Evolutionary conservation across 768 basidiomycete species (phyloP).

Genomic region (Scleroderma citrinum): DNA sequence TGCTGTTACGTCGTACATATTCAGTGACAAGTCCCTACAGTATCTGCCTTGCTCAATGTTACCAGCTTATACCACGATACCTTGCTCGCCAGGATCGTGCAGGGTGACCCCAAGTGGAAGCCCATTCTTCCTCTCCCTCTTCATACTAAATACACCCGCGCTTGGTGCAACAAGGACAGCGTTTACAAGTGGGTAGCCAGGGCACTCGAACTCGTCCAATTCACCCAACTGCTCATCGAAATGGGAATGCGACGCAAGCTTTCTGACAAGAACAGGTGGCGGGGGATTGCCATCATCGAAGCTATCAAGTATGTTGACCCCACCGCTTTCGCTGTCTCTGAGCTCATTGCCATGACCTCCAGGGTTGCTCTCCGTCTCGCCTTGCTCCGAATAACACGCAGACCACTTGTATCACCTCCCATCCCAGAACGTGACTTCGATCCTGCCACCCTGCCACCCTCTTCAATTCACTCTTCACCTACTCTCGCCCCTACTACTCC

Average conservation of each 20-base stretch:
- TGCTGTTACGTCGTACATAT: constrained; percentile 8
- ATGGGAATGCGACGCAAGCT: constrained; percentile 78
- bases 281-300: constrained; percentile 73
- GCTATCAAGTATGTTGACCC: constrained; percentile 65
- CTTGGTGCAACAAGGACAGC: constrained; percentile 67
- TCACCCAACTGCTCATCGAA: constrained; percentile 81
- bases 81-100: constrained; percentile 64
- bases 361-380: constrained; percentile 74
- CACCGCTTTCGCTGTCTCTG: neutral
- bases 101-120: constrained; percentile 60
- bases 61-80: constrained; percentile 95
- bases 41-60: constrained; percentile 81
- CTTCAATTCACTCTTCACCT: constrained; percentile 50
- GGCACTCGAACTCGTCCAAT: constrained; percentile 68
- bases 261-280: constrained; percentile 63
- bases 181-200: constrained; percentile 79
- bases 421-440: constrained; percentile 89
- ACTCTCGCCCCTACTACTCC: constrained; percentile 56
- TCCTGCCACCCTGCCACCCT: constrained; percentile 55
- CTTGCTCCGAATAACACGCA: constrained; percentile 66
- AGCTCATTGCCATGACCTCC: constrained; percentile 10
- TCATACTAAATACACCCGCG: constrained; percentile 87
- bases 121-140: constrained; percentile 70
- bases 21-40: constrained; percentile 36
- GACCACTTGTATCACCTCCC: constrained; percentile 71